Base-by-base conservation (phyloP, 441 rosid species). In the Croton setiger region DNA sequence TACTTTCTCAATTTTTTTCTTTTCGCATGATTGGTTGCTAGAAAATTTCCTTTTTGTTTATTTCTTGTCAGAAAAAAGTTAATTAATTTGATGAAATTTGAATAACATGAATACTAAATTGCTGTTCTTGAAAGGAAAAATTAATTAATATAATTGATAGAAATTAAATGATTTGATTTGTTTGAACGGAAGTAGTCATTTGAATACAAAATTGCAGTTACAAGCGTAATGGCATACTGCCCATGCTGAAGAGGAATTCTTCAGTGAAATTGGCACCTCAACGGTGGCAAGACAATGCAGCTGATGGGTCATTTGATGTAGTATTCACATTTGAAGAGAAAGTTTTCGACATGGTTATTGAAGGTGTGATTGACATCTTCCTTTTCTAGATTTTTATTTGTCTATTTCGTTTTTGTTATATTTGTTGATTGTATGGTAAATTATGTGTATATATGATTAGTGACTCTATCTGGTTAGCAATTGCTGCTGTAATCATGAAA, bases 281-380 rank as follows among this genome's bases (percentile, higher is more conserved):
- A 64, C 88, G 96, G 14, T 94, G 98, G 97, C 96, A 94, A 79
- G 92, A 91, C 18, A 94, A 91, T 78, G 91, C 88, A 74, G 84
- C 86, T 11, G 98, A 92, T 80, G 99, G 99, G 66, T 72, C 70
- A 41, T 91, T 94, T 63, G 91, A 90, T 75, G 83, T 91, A 27
- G 91, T 91, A 5, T 75, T 90, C 65, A 71, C 96, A 0, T 94
- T 94, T 74, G 98, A 93, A 83, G 98, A 93, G 70, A 89, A 91
- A 80, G 97, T 93, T 63, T 93, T 93, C 0, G 98, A 94, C 76
- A 88, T 87, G 75, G 92, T 90, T 51, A 70, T 94, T 69, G 96
- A 91, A 81, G 97, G 97, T 91, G n/a, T n/a, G n/a, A 71, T 8
- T 55, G 36, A 35, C 39, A 20, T 37, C 44, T 41, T 36, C 7